Conservation (phyloP, 352 stramenopile species). For the Phytophthora melonis region DNA sequence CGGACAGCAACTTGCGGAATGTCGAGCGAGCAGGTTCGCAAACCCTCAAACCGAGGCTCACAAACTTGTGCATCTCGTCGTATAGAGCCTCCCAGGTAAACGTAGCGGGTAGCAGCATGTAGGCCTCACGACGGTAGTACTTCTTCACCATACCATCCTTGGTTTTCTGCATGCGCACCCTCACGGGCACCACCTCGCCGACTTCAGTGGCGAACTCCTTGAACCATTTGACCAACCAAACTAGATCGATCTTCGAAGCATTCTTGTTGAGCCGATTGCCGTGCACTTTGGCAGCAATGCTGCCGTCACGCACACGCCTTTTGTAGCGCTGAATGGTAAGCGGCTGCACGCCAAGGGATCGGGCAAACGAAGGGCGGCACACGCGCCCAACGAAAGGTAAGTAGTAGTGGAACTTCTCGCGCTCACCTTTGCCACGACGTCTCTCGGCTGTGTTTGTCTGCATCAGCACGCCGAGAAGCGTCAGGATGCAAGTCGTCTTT, state of each 20-base stretch:
- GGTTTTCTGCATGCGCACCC: neutral
- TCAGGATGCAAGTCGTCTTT: constrained; percentile 8
- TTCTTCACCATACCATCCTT: neutral
- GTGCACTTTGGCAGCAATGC: neutral
- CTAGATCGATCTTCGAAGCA: neutral
- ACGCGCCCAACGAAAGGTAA: neutral
- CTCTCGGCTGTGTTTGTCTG: neutral
- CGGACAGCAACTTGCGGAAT: too few species aligned
- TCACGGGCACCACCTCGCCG: neutral
- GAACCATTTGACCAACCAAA: constrained; percentile 1
- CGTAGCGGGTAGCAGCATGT: too few species aligned
- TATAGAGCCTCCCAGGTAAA: too few species aligned
- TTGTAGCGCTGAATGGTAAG: neutral
- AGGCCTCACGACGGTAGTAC: neutral
- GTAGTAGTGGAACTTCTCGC: too few species aligned
- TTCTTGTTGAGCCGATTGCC: neutral
- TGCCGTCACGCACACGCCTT: neutral
- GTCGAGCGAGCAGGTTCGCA: too few species aligned
- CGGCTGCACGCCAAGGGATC: neutral
- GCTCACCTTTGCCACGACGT: neutral
- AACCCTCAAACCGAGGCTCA: too few species aligned
- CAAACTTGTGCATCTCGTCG: too few species aligned
- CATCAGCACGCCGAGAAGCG: neutral
- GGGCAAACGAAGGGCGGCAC: neutral
- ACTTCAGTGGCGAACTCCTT: neutral